Evolutionary conservation across 1,139 yeast species (phyloP).

Genomic region (Eremothecium cymbalariae): DNA sequence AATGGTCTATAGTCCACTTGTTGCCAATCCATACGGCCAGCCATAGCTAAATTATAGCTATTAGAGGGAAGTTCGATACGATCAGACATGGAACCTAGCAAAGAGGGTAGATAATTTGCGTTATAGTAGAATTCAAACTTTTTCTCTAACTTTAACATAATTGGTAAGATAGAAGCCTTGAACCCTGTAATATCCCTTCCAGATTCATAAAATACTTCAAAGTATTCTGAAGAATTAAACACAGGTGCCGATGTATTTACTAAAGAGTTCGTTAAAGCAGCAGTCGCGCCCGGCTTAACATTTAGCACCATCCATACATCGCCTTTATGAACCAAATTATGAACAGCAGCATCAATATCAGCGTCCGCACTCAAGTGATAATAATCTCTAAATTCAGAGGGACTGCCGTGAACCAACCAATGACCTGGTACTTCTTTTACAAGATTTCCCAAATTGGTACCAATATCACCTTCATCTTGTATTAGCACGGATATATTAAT

Average conservation of each 20-base stretch:
- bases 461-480: conserved; percentile 16
- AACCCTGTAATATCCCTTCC: conserved; percentile 47
- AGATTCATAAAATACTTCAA: conserved; percentile 40
- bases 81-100: conserved; percentile 16
- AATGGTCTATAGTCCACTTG: conserved; percentile 45
- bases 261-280: conserved; percentile 34
- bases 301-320: conserved; percentile 49
- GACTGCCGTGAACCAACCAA: conserved; percentile 28
- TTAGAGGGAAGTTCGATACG: conserved; percentile 17
- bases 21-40: conserved; percentile 28
- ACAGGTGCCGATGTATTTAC: conserved; percentile 22
- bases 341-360: conserved; percentile 34
- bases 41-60: conserved; percentile 33
- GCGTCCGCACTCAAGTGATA: conserved; percentile 31
- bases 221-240: conserved; percentile 22
- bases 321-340: conserved; percentile 40
- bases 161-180: conserved; percentile 36
- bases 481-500: conserved; percentile 17
- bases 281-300: conserved; percentile 41
- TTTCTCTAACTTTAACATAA: conserved; percentile 32
- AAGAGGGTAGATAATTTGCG: conserved; percentile 22
- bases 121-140: conserved; percentile 30
- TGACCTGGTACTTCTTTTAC: conserved; percentile 16
- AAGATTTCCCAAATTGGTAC: conserved; percentile 14
- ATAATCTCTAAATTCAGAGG: conserved; percentile 4